Conservation (phyloP, 2,329 filamentous ascomycete genomes). For the Neofusicoccum laricinum region DNA sequence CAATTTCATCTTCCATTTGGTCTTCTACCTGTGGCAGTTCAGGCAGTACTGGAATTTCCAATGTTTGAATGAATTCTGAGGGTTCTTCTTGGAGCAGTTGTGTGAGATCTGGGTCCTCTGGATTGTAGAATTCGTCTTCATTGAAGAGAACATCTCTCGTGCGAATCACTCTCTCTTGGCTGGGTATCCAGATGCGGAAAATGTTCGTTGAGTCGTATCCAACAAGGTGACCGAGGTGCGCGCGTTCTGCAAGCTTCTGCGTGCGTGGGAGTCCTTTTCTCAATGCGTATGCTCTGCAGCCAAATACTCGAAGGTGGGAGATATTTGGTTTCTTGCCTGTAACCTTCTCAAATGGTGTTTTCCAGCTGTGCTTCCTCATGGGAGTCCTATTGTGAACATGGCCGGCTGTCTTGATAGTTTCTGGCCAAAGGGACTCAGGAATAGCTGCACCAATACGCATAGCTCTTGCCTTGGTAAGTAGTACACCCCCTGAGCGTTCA, state of each 20-base stretch:
- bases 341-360: background rate
- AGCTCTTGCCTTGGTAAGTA: background rate
- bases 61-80: background rate
- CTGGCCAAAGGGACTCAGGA: background rate
- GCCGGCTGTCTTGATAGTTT: background rate
- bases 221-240: background rate
- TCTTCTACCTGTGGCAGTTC: no score
- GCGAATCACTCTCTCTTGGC: background rate
- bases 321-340: background rate
- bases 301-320: background rate
- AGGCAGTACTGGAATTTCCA: background rate
- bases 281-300: background rate
- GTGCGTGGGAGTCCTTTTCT: background rate
- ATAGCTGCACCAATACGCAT: background rate
- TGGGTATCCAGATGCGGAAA: background rate
- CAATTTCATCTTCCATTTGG: no score
- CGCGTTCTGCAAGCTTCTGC: background rate
- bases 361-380: background rate
- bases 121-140: background rate
- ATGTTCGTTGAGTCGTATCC: background rate
- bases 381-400: background rate
- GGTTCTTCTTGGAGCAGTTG: background rate
- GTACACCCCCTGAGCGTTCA: background rate
- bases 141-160: slow-evolving; percentile 1
- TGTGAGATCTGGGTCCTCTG: background rate